A percentile compares a stretch with the other conserved stretches of the same genome.
Evolutionary conservation across 2,329 filamentous ascomycete genomes (phyloP).

Genomic region (Fusarium sp.): DNA sequence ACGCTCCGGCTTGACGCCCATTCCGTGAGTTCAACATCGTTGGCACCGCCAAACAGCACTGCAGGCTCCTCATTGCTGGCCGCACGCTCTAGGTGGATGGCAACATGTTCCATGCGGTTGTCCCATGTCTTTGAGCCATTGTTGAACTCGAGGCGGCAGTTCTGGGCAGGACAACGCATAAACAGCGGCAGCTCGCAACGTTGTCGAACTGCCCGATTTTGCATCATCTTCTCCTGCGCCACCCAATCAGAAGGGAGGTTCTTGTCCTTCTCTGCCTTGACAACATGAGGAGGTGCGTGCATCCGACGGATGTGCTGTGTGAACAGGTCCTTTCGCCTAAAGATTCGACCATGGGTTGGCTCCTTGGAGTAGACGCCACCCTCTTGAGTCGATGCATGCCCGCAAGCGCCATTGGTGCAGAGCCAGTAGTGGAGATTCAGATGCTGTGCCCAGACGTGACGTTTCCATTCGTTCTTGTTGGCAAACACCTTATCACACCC

Average conservation of each 20-base stretch:
- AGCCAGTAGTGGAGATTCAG: conserved; percentile 79
- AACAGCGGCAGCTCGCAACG: conserved; percentile 71
- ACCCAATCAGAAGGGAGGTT: conserved; percentile 58
- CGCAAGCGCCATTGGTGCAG: conserved; percentile 75
- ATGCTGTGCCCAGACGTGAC: conserved; percentile 86
- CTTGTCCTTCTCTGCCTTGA: conserved; percentile 51
- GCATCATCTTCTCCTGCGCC: conserved; percentile 65
- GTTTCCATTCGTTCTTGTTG: conserved; percentile 95
- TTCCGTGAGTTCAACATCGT: conserved; percentile 53
- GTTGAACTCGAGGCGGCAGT: conserved; percentile 71
- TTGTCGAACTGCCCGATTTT: conserved; percentile 68
- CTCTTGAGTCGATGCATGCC: conserved; percentile 45
- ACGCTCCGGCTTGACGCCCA: conserved; percentile 56
- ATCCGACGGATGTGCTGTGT: conserved; percentile 89
- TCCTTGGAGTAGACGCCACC: conserved; percentile 19
- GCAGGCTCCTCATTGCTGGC: conserved; percentile 42
- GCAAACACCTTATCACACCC: conserved; percentile 80
- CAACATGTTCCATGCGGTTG: conserved; percentile 87
- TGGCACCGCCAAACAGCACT: conserved; percentile 54
- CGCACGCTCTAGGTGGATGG: conserved; percentile 76
- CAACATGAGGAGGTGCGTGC: conserved; percentile 68
- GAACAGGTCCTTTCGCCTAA: conserved; percentile 94
- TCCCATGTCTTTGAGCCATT: conserved; percentile 78
- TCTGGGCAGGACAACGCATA: conserved; percentile 70
- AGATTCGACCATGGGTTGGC: conserved; percentile 70